phyloP scores from a whole-genome alignment of 176 grass and related monocot genomes.

The Juncus inflexus region DNA sequence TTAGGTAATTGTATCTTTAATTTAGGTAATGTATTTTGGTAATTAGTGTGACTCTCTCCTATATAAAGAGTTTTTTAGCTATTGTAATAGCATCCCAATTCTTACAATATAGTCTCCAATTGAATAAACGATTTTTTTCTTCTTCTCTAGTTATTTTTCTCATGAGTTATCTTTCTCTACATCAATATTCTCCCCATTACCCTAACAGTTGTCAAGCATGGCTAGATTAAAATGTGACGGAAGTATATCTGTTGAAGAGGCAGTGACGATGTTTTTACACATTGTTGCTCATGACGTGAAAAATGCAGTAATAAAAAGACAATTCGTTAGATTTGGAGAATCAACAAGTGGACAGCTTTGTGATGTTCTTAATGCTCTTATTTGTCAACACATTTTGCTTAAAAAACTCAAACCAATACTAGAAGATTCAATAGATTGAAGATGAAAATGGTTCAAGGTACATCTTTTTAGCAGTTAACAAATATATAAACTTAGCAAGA shows the following conservation, averaged over 20 bases:
- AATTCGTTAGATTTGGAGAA: constrained; percentile 6
- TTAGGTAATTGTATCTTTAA: no score
- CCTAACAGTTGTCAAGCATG: neutral
- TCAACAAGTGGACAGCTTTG: neutral
- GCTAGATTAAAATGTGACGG: constrained; percentile 5
- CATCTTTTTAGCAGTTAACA: neutral
- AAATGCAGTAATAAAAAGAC: constrained; percentile 4
- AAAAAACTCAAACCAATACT: neutral
- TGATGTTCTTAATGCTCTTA: neutral
- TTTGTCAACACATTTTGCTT: neutral
- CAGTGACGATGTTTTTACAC: neutral
- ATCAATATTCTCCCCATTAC: no score
- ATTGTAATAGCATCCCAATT: no score
- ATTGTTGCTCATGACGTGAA: constrained; percentile 8
- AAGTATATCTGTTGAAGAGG: constrained; percentile 14
- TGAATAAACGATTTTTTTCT: no score
- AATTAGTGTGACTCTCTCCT: no score
- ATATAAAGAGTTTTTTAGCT: no score
- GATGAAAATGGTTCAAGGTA: constrained; percentile 9
- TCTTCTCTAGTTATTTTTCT: no score
- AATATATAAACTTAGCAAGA: neutral
- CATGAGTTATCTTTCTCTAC: no score
- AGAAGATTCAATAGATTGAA: neutral
- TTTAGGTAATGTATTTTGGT: no score
- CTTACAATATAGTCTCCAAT: no score